Conservation (phyloP, 306 rosid species). For the Geum urbanum region DNA sequence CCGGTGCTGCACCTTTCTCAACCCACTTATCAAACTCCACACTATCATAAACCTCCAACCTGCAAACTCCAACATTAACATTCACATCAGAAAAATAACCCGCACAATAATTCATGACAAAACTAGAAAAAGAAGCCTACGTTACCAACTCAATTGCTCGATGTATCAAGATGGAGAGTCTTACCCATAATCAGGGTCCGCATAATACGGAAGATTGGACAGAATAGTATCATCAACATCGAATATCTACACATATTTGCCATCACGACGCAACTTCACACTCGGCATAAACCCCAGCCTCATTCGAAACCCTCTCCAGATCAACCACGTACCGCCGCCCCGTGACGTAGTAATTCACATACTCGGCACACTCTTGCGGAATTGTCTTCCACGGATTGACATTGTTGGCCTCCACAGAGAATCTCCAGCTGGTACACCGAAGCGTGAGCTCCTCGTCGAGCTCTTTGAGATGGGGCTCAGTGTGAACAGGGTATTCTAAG, state of each 20-base stretch:
- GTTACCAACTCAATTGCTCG: background rate
- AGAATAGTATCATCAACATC: constrained; percentile 86
- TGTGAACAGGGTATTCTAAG: constrained; percentile 38
- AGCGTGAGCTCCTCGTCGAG: constrained; percentile 35
- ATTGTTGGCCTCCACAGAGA: constrained; percentile 78
- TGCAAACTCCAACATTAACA: constrained; percentile 30
- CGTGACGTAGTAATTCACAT: constrained; percentile 57
- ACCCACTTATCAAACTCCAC: constrained; percentile 71
- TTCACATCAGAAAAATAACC: background rate
- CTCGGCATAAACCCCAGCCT: constrained; percentile 53
- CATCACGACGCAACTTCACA: constrained; percentile 51
- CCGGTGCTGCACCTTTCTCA: constrained; percentile 56
- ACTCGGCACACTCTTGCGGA: constrained; percentile 55
- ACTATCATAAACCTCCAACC: constrained; percentile 58
- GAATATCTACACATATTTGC: constrained; percentile 75
- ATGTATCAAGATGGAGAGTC: background rate
- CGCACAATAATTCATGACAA: background rate
- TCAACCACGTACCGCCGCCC: constrained; percentile 55
- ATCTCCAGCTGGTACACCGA: constrained; percentile 72
- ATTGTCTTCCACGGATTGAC: constrained; percentile 60
- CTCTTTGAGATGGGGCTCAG: constrained; percentile 23
- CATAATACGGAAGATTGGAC: constrained; percentile 85
- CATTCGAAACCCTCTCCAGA: constrained; percentile 51
- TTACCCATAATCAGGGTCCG: constrained; percentile 74
- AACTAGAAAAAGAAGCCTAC: background rate